Conservation (phyloP, 1,284 basidiomycete genomes). For the Cryptococcus sp. region DNA sequence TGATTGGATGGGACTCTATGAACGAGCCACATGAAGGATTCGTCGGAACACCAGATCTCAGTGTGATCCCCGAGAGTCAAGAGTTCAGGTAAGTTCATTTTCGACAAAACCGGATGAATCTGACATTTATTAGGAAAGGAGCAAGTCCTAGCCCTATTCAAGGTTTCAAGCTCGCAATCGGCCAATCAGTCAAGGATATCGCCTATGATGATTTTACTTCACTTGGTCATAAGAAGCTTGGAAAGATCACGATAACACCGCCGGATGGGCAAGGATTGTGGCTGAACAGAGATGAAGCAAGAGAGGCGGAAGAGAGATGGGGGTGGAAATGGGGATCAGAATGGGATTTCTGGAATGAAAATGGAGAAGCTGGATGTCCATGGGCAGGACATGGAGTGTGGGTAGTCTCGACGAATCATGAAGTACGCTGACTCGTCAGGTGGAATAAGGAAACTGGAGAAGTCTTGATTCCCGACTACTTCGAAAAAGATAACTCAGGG, state of each 20-base stretch:
- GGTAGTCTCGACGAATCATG: conserved; percentile 22
- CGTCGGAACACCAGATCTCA: conserved; percentile 69
- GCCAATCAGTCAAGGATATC: conserved; percentile 32
- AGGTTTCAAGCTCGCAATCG: conserved; percentile 48
- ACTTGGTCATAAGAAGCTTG: conserved; percentile 71
- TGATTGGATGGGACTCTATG: conserved; percentile 82
- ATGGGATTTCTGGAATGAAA: conserved; percentile 56
- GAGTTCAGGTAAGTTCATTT: conserved; percentile 22
- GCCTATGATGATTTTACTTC: conserved; percentile 37
- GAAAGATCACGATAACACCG: conserved; percentile 55
- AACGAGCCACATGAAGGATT: conserved; percentile 92
- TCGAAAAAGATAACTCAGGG: conserved; percentile 47
- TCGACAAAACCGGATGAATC: neutral
- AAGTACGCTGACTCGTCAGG: conserved; percentile 8
- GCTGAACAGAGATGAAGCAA: conserved; percentile 55
- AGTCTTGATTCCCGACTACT: conserved; percentile 72
- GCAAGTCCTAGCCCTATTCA: conserved; percentile 50
- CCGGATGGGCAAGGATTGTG: conserved; percentile 54
- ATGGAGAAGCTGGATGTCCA: conserved; percentile 49
- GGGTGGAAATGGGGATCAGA: conserved; percentile 70
- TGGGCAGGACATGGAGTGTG: conserved; percentile 53
- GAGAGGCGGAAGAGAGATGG: conserved; percentile 51
- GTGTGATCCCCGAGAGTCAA: conserved; percentile 54
- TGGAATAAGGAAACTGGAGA: conserved; percentile 72
- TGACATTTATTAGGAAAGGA: conserved; percentile 37